phyloP scores from a whole-genome alignment of 768 basidiomycete species.

The Pleurotus ostreatus region DNA sequence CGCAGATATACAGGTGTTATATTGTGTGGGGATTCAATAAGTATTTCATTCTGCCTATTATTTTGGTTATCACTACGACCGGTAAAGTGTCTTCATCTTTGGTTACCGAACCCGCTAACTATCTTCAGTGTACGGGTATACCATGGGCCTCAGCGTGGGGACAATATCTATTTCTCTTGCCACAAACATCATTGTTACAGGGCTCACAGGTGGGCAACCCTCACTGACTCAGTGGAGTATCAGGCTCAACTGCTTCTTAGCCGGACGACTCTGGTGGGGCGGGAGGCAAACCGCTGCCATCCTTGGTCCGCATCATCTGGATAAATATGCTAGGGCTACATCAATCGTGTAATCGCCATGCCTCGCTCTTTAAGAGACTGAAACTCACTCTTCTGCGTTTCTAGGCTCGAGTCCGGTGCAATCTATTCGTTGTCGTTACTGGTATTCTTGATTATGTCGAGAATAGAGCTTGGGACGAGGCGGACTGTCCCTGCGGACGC shows the following conservation, averaged over 20 bases:
- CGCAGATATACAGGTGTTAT: constrained; percentile 2
- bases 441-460: neutral
- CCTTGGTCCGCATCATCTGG: neutral
- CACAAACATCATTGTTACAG: constrained; percentile 4
- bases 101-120: neutral
- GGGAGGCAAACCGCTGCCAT: neutral
- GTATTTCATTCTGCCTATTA: constrained; percentile 3
- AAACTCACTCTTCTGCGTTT: neutral
- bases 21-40: constrained; percentile 7
- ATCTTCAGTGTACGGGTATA: neutral
- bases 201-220: neutral
- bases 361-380: neutral
- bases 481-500: constrained; percentile 1
- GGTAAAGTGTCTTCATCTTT: neutral
- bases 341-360: neutral
- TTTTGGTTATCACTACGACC: neutral
- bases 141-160: constrained; percentile 6
- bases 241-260: neutral
- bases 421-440: neutral
- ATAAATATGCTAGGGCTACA: neutral
- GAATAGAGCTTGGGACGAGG: neutral
- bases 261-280: constrained; percentile 6
- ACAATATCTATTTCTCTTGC: constrained; percentile 1
- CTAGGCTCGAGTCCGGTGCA: constrained; percentile 2
- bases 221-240: neutral